A percentile compares a stretch with the other conserved stretches of the same genome.
Evolutionary conservation across 1,284 basidiomycete species (phyloP).

Genomic region (Stereum hirsutum): DNA sequence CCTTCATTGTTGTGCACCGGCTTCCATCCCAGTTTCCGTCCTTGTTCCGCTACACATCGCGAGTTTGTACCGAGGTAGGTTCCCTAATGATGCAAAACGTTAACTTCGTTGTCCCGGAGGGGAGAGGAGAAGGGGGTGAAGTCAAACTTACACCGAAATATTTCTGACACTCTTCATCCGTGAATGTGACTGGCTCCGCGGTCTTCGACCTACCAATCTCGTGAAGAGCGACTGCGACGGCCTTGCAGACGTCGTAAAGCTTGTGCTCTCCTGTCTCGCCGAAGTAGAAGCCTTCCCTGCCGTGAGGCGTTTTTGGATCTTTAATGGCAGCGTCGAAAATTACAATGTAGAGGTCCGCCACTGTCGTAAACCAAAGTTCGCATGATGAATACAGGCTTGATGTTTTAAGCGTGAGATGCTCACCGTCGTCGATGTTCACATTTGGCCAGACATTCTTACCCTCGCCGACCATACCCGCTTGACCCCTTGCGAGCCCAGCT

Average conservation of each 20-base stretch:
- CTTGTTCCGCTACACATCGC: conserved; percentile 37
- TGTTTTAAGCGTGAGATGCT: conserved; percentile 5
- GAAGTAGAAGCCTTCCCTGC: conserved; percentile 42
- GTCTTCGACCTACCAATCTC: conserved; percentile 24
- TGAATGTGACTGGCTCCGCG: conserved; percentile 31
- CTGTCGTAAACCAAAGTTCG: conserved; percentile 14
- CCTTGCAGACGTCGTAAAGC: conserved; percentile 22
- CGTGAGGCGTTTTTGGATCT: conserved; percentile 22
- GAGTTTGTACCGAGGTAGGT: conserved; percentile 43
- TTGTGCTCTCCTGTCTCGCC: conserved; percentile 36
- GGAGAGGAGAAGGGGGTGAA: background rate
- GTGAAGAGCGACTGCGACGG: conserved; percentile 23
- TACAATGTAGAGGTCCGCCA: conserved; percentile 28
- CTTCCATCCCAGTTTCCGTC: conserved; percentile 47
- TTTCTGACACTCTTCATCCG: conserved; percentile 26
- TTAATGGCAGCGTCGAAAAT: conserved; percentile 30
- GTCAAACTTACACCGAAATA: conserved; percentile 17
- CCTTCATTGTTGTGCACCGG: conserved; percentile 36
- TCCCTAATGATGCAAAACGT: background rate
- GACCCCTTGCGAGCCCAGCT: conserved; percentile 26
- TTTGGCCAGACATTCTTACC: conserved; percentile 39
- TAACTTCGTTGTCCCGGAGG: background rate
- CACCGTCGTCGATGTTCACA: conserved; percentile 36
- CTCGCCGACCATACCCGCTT: conserved; percentile 33
- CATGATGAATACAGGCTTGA: background rate